A percentile compares a stretch with the other conserved stretches of the same genome.
These are phyloP conservation scores for Leccinum olivaceoglutinosum DNA, from an alignment of 1,284 basidiomycete genomes.

Conservation along the genomic window DNA sequence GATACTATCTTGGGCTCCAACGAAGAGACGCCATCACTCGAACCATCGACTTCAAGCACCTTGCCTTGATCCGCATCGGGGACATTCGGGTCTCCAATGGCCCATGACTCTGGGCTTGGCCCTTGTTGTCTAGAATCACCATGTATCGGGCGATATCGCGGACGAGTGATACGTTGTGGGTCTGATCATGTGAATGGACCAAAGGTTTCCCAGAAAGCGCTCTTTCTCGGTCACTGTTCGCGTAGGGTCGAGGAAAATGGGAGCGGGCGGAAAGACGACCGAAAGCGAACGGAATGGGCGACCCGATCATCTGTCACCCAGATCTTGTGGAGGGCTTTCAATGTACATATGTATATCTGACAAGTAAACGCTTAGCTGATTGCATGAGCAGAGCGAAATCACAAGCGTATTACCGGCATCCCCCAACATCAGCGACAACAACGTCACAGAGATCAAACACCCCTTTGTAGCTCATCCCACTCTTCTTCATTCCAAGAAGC, in stretches of 20 bases:
- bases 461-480: conserved; percentile 82
- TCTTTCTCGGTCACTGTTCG: conserved; percentile 64
- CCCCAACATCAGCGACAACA: conserved; percentile 79
- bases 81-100: conserved; percentile 21
- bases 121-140: too few species aligned
- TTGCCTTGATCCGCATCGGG: background rate
- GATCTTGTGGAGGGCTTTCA: conserved; percentile 74
- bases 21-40: background rate
- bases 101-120: conserved; percentile 26
- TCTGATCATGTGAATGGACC: conserved; percentile 37
- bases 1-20: background rate
- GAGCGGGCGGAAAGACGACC: conserved; percentile 65
- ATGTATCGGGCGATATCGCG: too few species aligned
- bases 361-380: conserved; percentile 8
- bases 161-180: too few species aligned
- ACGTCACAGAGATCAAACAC: conserved; percentile 83
- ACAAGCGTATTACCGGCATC: conserved; percentile 53
- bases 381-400: conserved; percentile 6
- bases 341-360: conserved; percentile 83
- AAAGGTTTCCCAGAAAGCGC: conserved; percentile 83
- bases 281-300: conserved; percentile 75
- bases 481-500: conserved; percentile 64
- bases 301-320: conserved; percentile 77
- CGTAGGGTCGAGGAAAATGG: conserved; percentile 57
- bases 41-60: background rate